Evolutionary conservation across 2,329 filamentous ascomycete genomes (phyloP).

Genomic region (Aspergillus ochraceoroseus): DNA sequence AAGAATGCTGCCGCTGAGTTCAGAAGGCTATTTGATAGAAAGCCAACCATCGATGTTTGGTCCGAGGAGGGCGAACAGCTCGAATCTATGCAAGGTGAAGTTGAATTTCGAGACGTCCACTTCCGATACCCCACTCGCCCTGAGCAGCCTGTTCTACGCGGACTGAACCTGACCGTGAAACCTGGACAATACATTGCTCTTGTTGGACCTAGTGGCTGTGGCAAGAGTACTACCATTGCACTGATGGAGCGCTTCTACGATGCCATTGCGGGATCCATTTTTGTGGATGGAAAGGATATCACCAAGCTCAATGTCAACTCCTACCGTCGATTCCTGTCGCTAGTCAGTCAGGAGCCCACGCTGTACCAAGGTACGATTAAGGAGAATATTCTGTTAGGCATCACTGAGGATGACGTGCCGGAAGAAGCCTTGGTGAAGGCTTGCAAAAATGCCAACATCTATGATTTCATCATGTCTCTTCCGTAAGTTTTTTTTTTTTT

Average conservation of each 20-base stretch:
- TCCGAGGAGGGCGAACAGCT: slow-evolving; percentile 62
- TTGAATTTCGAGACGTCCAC: slow-evolving; percentile 89
- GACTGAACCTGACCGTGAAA: slow-evolving; percentile 57
- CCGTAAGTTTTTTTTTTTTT: slow-evolving; percentile 48
- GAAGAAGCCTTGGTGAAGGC: slow-evolving; percentile 71
- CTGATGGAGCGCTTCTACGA: slow-evolving; percentile 94
- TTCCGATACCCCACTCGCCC: slow-evolving; percentile 91
- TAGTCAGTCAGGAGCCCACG: slow-evolving; percentile 92
- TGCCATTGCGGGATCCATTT: slow-evolving; percentile 71
- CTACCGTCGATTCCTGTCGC: slow-evolving; percentile 75
- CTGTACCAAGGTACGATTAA: slow-evolving; percentile 87
- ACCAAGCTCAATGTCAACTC: slow-evolving; percentile 75
- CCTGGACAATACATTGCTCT: slow-evolving; percentile 59
- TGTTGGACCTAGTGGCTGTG: slow-evolving; percentile 90
- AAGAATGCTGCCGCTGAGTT: slow-evolving; percentile 76
- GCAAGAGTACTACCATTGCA: slow-evolving; percentile 89
- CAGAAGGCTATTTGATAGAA: slow-evolving; percentile 76
- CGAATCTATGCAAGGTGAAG: slow-evolving; percentile 62
- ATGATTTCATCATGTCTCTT: slow-evolving; percentile 81
- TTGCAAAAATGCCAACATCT: slow-evolving; percentile 86
- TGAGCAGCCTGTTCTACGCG: slow-evolving; percentile 85
- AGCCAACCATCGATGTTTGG: slow-evolving; percentile 79
- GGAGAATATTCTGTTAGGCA: slow-evolving; percentile 83
- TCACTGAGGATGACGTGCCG: slow-evolving; percentile 59
- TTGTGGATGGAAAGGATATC: slow-evolving; percentile 78